Conservation (phyloP, 73 alveolate genomes). For the Halteria grandinella region DNA sequence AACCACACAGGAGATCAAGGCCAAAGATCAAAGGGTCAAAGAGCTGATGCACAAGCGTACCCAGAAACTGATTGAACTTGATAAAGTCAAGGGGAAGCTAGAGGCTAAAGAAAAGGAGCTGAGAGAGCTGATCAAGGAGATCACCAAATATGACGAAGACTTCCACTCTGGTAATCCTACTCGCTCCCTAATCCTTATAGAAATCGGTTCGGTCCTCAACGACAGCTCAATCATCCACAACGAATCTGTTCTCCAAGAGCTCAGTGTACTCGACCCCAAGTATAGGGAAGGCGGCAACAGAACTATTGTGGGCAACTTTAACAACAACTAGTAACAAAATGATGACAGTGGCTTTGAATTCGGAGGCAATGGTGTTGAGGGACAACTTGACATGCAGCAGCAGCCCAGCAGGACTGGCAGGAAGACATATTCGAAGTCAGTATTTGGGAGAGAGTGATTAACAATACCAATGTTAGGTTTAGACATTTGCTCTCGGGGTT, state of each 20-base stretch:
- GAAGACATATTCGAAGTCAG: no score
- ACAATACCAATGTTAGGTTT: no score
- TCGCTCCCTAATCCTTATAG: background rate
- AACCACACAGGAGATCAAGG: background rate
- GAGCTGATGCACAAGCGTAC: conserved; percentile 13
- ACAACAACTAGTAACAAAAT: no score
- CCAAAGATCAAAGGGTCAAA: conserved; percentile 8
- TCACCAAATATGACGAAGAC: conserved; percentile 25
- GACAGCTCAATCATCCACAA: background rate
- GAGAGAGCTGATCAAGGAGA: conserved; percentile 35
- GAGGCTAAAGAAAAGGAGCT: conserved; percentile 29
- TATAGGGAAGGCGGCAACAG: no score
- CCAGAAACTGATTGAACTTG: conserved; percentile 26
- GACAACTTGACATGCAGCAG: no score
- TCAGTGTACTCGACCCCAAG: no score
- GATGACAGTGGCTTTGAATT: no score
- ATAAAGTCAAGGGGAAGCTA: conserved; percentile 12
- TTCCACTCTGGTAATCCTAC: conserved; percentile 20
- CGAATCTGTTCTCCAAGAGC: background rate
- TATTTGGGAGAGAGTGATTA: no score
- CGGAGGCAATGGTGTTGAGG: no score
- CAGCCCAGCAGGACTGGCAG: no score
- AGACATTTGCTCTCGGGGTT: no score
- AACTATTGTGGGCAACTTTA: no score
- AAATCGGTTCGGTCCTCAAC: background rate